Percentiles rank a stretch among this genome's conserved stretches.
Conservation (phyloP, 495 filamentous ascomycete species). For the Corynascus novoguineensis region DNA sequence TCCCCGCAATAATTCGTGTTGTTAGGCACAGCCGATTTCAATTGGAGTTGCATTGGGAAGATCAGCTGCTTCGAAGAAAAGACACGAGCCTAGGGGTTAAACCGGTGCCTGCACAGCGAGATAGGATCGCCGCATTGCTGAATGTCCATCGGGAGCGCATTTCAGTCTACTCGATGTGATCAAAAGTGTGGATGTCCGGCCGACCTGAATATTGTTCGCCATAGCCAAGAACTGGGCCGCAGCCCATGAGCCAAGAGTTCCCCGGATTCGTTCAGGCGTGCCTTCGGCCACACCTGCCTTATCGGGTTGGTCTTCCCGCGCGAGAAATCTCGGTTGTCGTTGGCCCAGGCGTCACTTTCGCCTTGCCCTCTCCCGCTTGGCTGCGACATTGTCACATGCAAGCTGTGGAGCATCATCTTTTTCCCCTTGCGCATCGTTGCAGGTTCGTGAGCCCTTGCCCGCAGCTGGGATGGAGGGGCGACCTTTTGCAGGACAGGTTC, state of each 20-base stretch:
- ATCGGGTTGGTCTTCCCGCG: constrained; percentile 7
- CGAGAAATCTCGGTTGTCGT: not conserved
- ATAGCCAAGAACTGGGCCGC: no score
- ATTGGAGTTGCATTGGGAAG: no score
- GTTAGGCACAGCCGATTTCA: no score
- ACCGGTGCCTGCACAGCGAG: no score
- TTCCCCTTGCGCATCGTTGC: not conserved
- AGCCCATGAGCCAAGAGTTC: constrained; percentile 3
- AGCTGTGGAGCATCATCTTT: not conserved
- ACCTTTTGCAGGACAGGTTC: not conserved
- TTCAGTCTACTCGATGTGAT: no score
- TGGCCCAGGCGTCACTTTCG: constrained; percentile 4
- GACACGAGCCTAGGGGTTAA: no score
- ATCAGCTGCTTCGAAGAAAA: no score
- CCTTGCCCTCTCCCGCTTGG: constrained; percentile 2
- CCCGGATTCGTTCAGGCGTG: constrained; percentile 22
- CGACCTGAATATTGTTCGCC: no score
- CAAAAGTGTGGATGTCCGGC: no score
- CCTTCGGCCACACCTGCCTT: constrained; percentile 14
- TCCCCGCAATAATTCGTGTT: no score
- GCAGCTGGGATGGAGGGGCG: not conserved
- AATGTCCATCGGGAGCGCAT: no score
- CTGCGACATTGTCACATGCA: constrained; percentile 15
- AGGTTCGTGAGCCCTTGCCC: not conserved
- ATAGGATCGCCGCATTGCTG: no score